These are phyloP conservation scores for Jackrogersella minutella DNA, from an alignment of 495 filamentous ascomycete genomes.

Conservation along the genomic window DNA sequence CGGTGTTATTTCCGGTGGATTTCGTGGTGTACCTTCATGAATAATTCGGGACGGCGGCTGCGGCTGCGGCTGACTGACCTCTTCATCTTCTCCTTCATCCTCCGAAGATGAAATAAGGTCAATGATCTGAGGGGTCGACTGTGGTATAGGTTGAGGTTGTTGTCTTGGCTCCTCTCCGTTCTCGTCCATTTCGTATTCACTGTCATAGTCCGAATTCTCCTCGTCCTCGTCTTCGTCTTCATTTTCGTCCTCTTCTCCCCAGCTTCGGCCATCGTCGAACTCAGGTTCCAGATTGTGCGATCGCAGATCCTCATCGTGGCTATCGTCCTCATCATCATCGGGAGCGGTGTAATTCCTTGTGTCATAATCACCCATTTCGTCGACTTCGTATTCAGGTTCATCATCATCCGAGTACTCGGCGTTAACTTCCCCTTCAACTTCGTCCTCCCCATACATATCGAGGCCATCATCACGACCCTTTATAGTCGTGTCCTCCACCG, in stretches of 20 bases:
- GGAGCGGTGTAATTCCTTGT: slow-evolving; percentile 40
- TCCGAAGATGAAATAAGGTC: slow-evolving; percentile 52
- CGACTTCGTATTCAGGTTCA: slow-evolving; percentile 46
- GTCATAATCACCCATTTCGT: slow-evolving; percentile 46
- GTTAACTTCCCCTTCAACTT: slow-evolving; percentile 39
- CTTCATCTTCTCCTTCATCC: slow-evolving; percentile 43
- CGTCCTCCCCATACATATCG: slow-evolving; percentile 41
- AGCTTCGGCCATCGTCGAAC: slow-evolving; percentile 40
- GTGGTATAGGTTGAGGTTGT: slow-evolving; percentile 6
- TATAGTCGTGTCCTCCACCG: slow-evolving; percentile 32
- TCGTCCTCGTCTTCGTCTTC: slow-evolving; percentile 44
- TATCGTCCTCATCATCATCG: slow-evolving; percentile 50
- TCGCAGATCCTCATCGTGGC: slow-evolving; percentile 46
- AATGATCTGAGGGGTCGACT: slow-evolving; percentile 47
- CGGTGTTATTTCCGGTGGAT: not conserved
- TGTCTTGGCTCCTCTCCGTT: slow-evolving; percentile 15
- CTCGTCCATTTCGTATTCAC: slow-evolving; percentile 36
- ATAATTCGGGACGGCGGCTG: not conserved
- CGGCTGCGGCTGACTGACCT: slow-evolving; percentile 8
- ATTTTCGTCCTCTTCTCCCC: slow-evolving; percentile 43
- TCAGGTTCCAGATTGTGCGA: slow-evolving; percentile 35
- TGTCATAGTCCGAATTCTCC: slow-evolving; percentile 33
- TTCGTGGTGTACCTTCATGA: not conserved
- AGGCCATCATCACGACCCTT: slow-evolving; percentile 31
- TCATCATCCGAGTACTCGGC: slow-evolving; percentile 49